Percentiles rank a stretch among this genome's conserved stretches.
Evolutionary conservation across 768 basidiomycete genomes (phyloP).

Genomic region (Brasilioporus rufonigricans): DNA sequence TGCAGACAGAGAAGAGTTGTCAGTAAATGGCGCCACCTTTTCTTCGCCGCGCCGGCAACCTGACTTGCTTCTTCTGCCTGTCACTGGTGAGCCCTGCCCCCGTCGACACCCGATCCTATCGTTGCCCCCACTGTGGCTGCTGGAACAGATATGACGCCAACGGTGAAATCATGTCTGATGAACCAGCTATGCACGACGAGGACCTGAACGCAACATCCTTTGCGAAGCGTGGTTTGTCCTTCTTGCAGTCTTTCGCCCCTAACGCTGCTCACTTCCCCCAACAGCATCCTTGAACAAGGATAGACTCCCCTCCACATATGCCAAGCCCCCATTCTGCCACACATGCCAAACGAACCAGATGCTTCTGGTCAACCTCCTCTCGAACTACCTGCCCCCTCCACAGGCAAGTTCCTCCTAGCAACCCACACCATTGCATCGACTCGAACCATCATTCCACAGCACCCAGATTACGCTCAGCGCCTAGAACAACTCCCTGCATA

Average conservation of each 20-base stretch:
- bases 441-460: conserved; percentile 41
- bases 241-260: neutral
- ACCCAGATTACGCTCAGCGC: conserved; percentile 66
- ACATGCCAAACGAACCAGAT: conserved; percentile 92
- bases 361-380: conserved; percentile 80
- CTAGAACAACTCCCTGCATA: conserved; percentile 69
- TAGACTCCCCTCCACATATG: conserved; percentile 60
- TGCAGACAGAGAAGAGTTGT: neutral
- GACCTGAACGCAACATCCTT: conserved; percentile 68
- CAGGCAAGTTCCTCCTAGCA: conserved; percentile 45
- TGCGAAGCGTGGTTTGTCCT: conserved; percentile 60
- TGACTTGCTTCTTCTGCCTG: conserved; percentile 75
- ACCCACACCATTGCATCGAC: neutral
- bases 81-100: conserved; percentile 41
- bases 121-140: conserved; percentile 65
- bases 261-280: neutral
- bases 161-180: conserved; percentile 80
- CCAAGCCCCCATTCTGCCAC: conserved; percentile 71
- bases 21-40: conserved; percentile 30
- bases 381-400: conserved; percentile 83
- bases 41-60: conserved; percentile 50
- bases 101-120: conserved; percentile 54
- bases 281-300: conserved; percentile 69
- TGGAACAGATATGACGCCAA: conserved; percentile 70
- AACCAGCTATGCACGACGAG: conserved; percentile 87